These are phyloP conservation scores for Alternaria burnsii DNA, from an alignment of 2,329 filamentous ascomycete genomes.

Conservation along the genomic window DNA sequence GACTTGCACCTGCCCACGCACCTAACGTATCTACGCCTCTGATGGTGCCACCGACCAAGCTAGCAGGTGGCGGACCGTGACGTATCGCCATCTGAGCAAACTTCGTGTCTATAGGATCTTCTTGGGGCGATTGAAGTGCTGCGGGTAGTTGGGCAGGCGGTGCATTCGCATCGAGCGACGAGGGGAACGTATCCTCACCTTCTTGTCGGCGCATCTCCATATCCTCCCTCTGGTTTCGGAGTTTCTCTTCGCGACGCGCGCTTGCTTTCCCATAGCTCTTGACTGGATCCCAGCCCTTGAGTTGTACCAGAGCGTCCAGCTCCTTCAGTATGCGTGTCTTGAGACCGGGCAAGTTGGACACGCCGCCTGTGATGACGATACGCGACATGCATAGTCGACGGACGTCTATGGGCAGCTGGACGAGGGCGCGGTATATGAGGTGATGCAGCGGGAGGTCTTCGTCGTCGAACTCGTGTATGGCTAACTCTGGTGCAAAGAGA, in stretches of 20 bases:
- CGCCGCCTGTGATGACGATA: slow-evolving; percentile 85
- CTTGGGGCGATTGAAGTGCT: slow-evolving; percentile 58
- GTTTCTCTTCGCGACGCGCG: slow-evolving; percentile 37
- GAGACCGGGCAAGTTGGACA: slow-evolving; percentile 79
- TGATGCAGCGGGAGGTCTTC: slow-evolving; percentile 81
- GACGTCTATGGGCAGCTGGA: slow-evolving; percentile 81
- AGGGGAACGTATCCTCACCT: slow-evolving; percentile 32
- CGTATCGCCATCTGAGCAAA: slow-evolving; percentile 60
- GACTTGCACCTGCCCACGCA: slow-evolving; percentile 76
- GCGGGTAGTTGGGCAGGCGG: slow-evolving; percentile 36
- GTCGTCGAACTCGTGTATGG: slow-evolving; percentile 75
- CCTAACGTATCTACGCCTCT: slow-evolving; percentile 75
- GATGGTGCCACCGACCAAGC: slow-evolving; percentile 64
- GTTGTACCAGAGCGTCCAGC: slow-evolving; percentile 70
- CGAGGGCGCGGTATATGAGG: slow-evolving; percentile 78
- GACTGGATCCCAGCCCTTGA: slow-evolving; percentile 80
- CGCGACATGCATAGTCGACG: slow-evolving; percentile 87
- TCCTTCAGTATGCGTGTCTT: slow-evolving; percentile 81
- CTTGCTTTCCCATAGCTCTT: slow-evolving; percentile 71
- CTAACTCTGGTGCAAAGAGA: slow-evolving; percentile 70
- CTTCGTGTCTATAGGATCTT: slow-evolving; percentile 67
- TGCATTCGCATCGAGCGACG: slow-evolving; percentile 25
- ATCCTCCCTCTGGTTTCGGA: slow-evolving; percentile 36
- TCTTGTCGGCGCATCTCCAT: slow-evolving; percentile 31
- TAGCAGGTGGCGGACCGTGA: slow-evolving; percentile 48